Evolutionary conservation across 495 filamentous ascomycete genomes (phyloP).

Genomic region (Podospora didyma): DNA sequence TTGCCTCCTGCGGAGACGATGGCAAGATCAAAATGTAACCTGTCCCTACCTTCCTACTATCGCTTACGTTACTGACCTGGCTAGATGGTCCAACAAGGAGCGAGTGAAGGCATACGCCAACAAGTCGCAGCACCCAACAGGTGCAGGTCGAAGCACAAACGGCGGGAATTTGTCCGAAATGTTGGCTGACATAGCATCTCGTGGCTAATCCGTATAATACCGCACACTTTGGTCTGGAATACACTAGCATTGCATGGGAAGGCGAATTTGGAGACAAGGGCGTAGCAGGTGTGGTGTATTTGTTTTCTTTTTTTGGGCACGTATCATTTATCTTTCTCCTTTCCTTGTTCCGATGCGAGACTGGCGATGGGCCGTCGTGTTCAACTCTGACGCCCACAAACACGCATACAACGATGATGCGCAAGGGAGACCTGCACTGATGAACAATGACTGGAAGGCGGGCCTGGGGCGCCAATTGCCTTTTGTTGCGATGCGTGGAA

Average conservation of each 20-base stretch:
- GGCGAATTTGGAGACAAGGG: conserved; percentile 15
- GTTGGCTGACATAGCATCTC: background rate
- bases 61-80: background rate
- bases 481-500: background rate
- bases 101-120: background rate
- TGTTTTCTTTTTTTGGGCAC: conserved; percentile 7
- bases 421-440: background rate
- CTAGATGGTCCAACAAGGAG: conserved; percentile 29
- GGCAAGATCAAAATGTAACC: conserved; percentile 78
- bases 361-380: background rate
- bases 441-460: background rate
- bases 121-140: conserved; percentile 11
- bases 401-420: background rate
- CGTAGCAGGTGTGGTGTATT: conserved; percentile 3
- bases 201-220: background rate
- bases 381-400: background rate
- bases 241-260: conserved; percentile 13
- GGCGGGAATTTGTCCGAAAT: background rate
- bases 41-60: background rate
- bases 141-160: background rate
- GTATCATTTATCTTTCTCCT: background rate
- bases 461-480: background rate
- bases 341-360: background rate
- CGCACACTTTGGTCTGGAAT: conserved; percentile 7
- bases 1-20: conserved; percentile 91